Percentiles rank a stretch among this genome's conserved stretches.
phyloP scores from a whole-genome alignment of 1,284 basidiomycete species.

The Ceratobasidium sp. region DNA sequence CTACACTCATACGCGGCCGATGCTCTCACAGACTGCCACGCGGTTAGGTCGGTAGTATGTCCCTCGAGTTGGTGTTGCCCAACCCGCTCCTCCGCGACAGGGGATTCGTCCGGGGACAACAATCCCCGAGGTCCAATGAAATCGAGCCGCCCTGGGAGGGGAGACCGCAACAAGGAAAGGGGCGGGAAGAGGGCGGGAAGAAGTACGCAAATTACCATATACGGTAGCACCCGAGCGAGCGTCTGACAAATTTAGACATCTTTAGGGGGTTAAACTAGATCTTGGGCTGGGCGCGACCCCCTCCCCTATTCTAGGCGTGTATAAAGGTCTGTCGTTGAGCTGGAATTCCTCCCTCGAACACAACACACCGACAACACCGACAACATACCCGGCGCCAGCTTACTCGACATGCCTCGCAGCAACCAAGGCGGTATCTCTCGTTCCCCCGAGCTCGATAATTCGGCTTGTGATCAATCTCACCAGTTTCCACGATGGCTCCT shows the following conservation, averaged over 20 bases:
- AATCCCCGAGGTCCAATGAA: too few relatives aligned
- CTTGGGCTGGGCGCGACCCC: not conserved
- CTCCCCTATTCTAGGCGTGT: not conserved
- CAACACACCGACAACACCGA: conserved; percentile 16
- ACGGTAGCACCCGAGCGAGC: too few relatives aligned
- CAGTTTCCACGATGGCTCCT: conserved; percentile 25
- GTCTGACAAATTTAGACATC: not conserved
- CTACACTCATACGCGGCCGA: not conserved
- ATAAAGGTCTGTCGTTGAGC: not conserved
- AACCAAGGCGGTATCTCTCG: not conserved
- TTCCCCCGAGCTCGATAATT: conserved; percentile 45
- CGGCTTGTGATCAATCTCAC: conserved; percentile 65
- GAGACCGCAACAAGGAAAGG: too few relatives aligned
- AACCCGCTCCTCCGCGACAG: not conserved
- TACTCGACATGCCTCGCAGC: conserved; percentile 11
- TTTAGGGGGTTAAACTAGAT: not conserved
- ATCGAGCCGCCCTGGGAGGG: too few relatives aligned
- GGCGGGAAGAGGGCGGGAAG: conserved; percentile 13
- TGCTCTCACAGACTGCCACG: too few relatives aligned
- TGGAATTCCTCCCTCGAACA: not conserved
- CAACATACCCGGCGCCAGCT: conserved; percentile 4
- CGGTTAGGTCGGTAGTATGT: too few relatives aligned
- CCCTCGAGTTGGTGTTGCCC: not conserved
- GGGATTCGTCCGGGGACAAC: too few relatives aligned
- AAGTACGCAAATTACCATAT: not conserved